phyloP scores from a whole-genome alignment of 345 rosid genomes.

The Laguncularia racemosa region DNA sequence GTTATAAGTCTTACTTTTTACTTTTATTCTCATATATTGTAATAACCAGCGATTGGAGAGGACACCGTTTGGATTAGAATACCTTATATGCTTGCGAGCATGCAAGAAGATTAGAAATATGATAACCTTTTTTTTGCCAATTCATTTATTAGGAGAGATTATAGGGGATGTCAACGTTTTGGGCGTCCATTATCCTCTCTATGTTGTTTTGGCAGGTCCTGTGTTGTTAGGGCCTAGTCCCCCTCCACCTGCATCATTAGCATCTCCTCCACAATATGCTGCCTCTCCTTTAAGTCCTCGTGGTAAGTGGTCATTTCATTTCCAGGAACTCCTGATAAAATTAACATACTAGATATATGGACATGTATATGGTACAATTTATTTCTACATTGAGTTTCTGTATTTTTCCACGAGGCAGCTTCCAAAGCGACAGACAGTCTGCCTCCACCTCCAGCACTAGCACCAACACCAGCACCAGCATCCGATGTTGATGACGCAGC shows the following conservation, averaged over 20 bases:
- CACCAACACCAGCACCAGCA: slow-evolving; percentile 10
- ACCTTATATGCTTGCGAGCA: too few species aligned
- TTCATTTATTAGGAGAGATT: too few species aligned
- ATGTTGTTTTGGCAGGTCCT: slow-evolving; percentile 42
- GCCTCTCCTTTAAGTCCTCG: slow-evolving; percentile 39
- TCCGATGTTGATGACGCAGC: neutral
- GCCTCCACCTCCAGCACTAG: slow-evolving; percentile 22
- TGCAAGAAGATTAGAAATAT: too few species aligned
- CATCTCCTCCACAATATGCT: slow-evolving; percentile 3
- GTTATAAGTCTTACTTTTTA: too few species aligned
- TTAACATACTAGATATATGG: neutral
- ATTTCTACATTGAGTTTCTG: neutral
- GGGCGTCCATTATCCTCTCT: too few species aligned
- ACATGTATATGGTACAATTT: neutral
- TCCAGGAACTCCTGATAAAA: neutral
- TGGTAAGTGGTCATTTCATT: slow-evolving; percentile 24
- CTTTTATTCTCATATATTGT: too few species aligned
- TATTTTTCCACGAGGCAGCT: slow-evolving; percentile 17
- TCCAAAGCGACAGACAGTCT: slow-evolving; percentile 24
- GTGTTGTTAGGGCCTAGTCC: slow-evolving; percentile 36
- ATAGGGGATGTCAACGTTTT: too few species aligned
- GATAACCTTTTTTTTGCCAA: too few species aligned
- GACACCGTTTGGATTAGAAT: too few species aligned
- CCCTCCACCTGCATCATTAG: slow-evolving; percentile 29
- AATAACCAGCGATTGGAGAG: too few species aligned